Evolutionary conservation across 2,329 filamentous ascomycete species (phyloP), one percentile per base, ranked within the genome.

Genomic region (Fusarium bulbicola): DNA sequence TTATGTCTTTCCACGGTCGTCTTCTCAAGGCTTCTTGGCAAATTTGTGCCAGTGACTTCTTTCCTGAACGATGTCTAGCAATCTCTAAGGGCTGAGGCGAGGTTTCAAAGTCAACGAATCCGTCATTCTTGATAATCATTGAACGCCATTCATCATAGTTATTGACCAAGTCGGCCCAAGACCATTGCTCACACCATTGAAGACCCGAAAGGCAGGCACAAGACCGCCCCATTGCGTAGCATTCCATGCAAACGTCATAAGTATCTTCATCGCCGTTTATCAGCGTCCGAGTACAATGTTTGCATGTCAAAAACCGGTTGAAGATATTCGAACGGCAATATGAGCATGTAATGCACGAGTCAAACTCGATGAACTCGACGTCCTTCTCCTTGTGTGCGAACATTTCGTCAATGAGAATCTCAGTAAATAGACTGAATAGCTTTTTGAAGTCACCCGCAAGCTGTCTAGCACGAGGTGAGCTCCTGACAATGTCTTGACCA

Each of bases 171-270:
- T 95, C 90, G 46, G 90, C 87, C 95, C 95, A 98, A 18, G 89
- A 85, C 88, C 95, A 98, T 80, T 98, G 96, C 80, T 99, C 95
- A 57, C 94, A 94, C 95, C 95, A 99, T 68, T 89, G 90, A 16
- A 97, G 88, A 26, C 91, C 91, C 7, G 95, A 97, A 57, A 97
- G 88, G 78, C 96, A 99, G 7, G 89, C 90, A 80, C 96, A 99
- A 50, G 95, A 97, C 58, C 96, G 90, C 28, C 96, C 96, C 93
- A 98, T 97, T n/a, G 91, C 93, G 79, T 97, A 99, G 79, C 96
- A 99, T 76, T 99, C 96, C 93, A 99, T 95, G 79, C 96, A 99
- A 28, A 99, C 88, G 80, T 99, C 96, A 80, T 98, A 99, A 0
- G 93, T 93, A 78, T 98, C 93, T 62, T 94, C 92, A 21, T 88